Conservation (phyloP, 2,329 filamentous ascomycete genomes). For the Tolypocladium ophioglossoides region DNA sequence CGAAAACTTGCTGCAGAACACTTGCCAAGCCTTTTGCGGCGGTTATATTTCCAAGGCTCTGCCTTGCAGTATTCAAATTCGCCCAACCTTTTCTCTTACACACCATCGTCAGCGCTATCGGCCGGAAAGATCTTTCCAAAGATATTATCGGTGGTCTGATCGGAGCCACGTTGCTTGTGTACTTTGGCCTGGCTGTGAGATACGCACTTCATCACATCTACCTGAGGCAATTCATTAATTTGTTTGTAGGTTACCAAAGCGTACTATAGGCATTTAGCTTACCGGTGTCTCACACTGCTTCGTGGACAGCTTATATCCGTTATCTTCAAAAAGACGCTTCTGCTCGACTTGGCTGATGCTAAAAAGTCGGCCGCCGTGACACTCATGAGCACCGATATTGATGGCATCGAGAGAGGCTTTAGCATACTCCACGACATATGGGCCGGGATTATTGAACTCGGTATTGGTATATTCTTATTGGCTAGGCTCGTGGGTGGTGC, state of each 20-base stretch:
- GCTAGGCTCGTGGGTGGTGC: conserved; percentile 1
- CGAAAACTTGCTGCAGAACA: conserved; percentile 4
- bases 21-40: conserved; percentile 6
- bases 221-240: neutral
- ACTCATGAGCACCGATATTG: conserved; percentile 34
- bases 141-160: conserved; percentile 22
- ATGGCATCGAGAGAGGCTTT: conserved; percentile 16
- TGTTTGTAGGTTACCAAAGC: conserved; percentile 7
- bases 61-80: conserved; percentile 21
- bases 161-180: conserved; percentile 26
- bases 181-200: conserved; percentile 28
- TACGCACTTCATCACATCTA: neutral
- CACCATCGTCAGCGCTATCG: conserved; percentile 16
- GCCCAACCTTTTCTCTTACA: conserved; percentile 29
- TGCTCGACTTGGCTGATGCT: conserved; percentile 14
- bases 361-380: conserved; percentile 26
- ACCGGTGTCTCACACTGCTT: conserved; percentile 18
- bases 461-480: conserved; percentile 5
- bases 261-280: conserved; percentile 20
- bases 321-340: conserved; percentile 35
- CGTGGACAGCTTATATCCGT: conserved; percentile 26
- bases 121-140: conserved; percentile 8
- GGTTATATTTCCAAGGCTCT: conserved; percentile 17
- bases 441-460: conserved; percentile 17
- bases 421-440: conserved; percentile 20